Base-by-base conservation (phyloP, 352 stramenopile genomes). In the Phytophthora cryptogea region DNA sequence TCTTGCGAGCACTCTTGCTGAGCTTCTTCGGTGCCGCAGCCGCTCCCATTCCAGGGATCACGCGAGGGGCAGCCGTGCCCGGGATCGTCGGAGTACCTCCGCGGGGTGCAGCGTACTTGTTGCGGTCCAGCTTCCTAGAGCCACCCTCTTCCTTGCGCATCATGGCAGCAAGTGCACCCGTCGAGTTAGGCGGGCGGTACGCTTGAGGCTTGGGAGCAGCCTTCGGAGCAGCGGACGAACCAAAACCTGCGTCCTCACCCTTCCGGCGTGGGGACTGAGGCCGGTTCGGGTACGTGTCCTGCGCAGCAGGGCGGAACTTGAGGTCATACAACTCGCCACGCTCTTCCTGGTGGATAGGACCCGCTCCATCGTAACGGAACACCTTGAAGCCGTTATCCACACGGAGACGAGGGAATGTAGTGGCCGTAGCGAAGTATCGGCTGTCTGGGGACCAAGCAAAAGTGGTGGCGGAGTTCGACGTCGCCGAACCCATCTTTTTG, bases 371-470 rank as follows among this genome's bases (percentile, higher is more conserved):
- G 75, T 99, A 99, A 46, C 86, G 86, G 77, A 98, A 99, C 4
- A 99, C 60, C 67, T 97, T 94, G 26, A 98, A 93, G 47, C 94
- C 94, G 71, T 99, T 99, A 72, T 99, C 97, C 8, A 99, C 97
- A 78, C 98, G 98, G 81, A 99, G 97, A 40, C 97, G 88, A n/a
- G 97, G 97, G 57, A 97, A 98, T 16, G 94, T 98, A 17, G 96
- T 99, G 16, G 91, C 94, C 35, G 96, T 98, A 35, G 97, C 69
- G 63, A 99, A 99, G 73, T 95, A 97, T 40, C 94, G 81, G 39
- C 86, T 97, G 68, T 98, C 94, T 2, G 97, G 95, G 16, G 89
- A 97, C 97, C 97, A 99, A 16, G 77, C 64, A 31, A 89, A 94
- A 26, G 68, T 81, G 9, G 84, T 96, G 23, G 84, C 85, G 13